phyloP scores from a whole-genome alignment of 106 monocot genomes.

The Platanthera zijinensis region DNA sequence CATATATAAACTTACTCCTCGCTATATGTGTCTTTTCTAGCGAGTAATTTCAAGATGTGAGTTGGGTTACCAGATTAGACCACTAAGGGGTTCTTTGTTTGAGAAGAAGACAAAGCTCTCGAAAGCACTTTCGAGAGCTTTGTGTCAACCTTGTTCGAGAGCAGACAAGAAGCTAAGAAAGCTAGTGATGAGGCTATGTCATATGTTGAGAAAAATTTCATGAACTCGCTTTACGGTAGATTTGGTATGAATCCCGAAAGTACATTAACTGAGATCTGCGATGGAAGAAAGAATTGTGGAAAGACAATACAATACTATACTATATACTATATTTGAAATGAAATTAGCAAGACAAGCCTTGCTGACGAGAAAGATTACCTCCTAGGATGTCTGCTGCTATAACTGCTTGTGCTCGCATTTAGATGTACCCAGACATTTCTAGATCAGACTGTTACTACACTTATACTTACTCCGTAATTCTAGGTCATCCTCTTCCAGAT shows the following conservation, averaged over 20 bases:
- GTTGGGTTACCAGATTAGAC: constrained; percentile 10
- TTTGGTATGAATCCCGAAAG: neutral
- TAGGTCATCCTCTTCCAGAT: no score
- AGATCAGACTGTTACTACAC: no score
- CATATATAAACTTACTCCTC: neutral
- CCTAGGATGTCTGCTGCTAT: no score
- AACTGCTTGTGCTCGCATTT: no score
- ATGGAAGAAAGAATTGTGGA: neutral
- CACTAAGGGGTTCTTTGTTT: constrained; percentile 13
- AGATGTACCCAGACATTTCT: no score
- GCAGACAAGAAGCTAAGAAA: constrained; percentile 9
- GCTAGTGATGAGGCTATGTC: constrained; percentile 13
- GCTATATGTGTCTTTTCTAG: constrained; percentile 1
- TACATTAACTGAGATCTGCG: constrained; percentile 6
- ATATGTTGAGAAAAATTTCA: constrained; percentile 14
- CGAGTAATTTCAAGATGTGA: constrained; percentile 8
- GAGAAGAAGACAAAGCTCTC: constrained; percentile 1
- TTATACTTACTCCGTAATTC: no score
- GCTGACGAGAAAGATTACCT: no score
- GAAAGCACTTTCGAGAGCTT: neutral
- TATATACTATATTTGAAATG: no score
- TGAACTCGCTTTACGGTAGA: constrained; percentile 6
- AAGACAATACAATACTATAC: no score
- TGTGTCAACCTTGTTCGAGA: neutral
- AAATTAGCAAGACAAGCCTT: no score